Evolutionary conservation across 1,139 yeast genomes (phyloP).

Genomic region (Blastobotrys serpentis): DNA sequence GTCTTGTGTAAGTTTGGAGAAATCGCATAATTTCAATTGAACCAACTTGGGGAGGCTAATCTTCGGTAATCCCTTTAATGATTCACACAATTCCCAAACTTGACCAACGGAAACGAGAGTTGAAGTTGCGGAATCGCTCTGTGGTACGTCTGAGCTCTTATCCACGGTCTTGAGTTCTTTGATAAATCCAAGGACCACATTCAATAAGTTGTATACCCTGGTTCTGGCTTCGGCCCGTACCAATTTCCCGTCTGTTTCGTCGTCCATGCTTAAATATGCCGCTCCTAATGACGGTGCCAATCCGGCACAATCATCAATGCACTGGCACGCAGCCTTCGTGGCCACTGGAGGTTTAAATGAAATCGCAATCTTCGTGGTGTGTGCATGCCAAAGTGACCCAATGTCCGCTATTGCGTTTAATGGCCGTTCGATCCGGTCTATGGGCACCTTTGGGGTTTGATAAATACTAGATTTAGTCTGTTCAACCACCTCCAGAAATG

Average conservation of each 20-base stretch:
- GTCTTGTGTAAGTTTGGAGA: slow-evolving; percentile 45
- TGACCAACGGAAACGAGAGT: slow-evolving; percentile 45
- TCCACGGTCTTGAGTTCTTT: slow-evolving; percentile 16
- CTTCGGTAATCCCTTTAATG: slow-evolving; percentile 35
- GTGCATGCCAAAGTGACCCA: slow-evolving; percentile 64
- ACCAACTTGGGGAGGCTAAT: slow-evolving; percentile 44
- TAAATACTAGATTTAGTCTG: slow-evolving; percentile 9
- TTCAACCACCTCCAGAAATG: not conserved
- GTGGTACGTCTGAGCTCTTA: slow-evolving; percentile 6
- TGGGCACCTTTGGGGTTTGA: not conserved
- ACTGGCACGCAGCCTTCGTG: slow-evolving; percentile 52
- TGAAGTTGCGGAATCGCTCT: slow-evolving; percentile 10
- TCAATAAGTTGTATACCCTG: slow-evolving; percentile 12
- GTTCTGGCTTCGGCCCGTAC: slow-evolving; percentile 16
- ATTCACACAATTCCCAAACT: slow-evolving; percentile 48
- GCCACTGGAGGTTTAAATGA: slow-evolving; percentile 63
- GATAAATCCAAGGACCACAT: slow-evolving; percentile 14
- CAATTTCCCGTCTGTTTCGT: slow-evolving; percentile 19
- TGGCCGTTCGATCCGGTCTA: slow-evolving; percentile 21
- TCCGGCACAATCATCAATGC: slow-evolving; percentile 52
- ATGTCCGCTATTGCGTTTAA: slow-evolving; percentile 59
- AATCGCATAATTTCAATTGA: slow-evolving; percentile 40
- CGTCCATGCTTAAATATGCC: slow-evolving; percentile 20
- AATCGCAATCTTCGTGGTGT: slow-evolving; percentile 75
- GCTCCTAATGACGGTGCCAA: slow-evolving; percentile 25